These are phyloP conservation scores for Panaeolus papilionaceus DNA, from an alignment of 768 basidiomycete genomes.

Conservation along the genomic window DNA sequence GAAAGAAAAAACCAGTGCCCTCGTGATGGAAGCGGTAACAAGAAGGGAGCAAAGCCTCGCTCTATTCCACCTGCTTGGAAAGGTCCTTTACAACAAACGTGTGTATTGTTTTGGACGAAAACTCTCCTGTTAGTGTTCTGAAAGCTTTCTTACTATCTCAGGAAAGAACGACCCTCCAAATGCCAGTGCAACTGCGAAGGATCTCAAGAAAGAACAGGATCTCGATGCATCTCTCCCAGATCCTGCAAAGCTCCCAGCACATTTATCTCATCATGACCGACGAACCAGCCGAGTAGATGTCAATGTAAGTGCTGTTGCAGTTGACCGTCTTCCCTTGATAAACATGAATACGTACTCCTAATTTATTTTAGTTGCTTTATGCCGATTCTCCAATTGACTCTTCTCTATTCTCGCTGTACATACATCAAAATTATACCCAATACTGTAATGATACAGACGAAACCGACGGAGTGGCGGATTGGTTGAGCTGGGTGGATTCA, in stretches of 20 bases:
- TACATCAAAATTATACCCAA: conserved; percentile 93
- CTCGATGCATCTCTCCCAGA: conserved; percentile 61
- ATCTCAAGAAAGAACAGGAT: conserved; percentile 64
- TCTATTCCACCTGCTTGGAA: conserved; percentile 93
- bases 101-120: conserved; percentile 29
- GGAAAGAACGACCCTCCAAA: conserved; percentile 77
- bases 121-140: not conserved
- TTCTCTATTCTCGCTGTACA: conserved; percentile 85
- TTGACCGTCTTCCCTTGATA: not conserved
- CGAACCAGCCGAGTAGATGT: conserved; percentile 76
- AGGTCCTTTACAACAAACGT: conserved; percentile 97
- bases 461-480: conserved; percentile 70
- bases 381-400: conserved; percentile 91
- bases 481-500: conserved; percentile 79
- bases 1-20: conserved; percentile 32
- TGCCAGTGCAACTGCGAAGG: conserved; percentile 62
- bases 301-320: conserved; percentile 54
- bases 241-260: conserved; percentile 60
- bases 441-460: conserved; percentile 85
- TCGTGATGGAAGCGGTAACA: conserved; percentile 75
- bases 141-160: conserved; percentile 33
- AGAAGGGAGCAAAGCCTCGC: conserved; percentile 85
- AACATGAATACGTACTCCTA: conserved; percentile 7
- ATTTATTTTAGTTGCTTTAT: conserved; percentile 62
- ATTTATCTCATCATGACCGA: conserved; percentile 66